phyloP scores from a whole-genome alignment of 768 basidiomycete genomes.

The Brasilioporus rufonigricans region DNA sequence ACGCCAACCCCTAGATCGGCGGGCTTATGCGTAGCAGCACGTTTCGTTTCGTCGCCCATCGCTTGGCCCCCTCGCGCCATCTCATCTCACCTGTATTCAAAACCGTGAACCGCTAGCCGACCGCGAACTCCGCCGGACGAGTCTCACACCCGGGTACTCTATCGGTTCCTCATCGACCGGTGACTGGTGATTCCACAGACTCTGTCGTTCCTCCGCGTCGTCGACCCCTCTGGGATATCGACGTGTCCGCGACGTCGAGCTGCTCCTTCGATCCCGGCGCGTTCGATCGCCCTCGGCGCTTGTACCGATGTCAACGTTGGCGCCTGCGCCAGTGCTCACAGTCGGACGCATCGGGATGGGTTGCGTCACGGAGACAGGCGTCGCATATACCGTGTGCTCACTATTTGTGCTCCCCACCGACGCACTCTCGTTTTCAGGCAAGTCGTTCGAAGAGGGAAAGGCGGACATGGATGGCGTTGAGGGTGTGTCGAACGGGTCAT shows the following conservation, averaged over 20 bases:
- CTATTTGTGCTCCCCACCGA: constrained; percentile 14
- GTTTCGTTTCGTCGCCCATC: too few species aligned
- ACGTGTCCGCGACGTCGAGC: constrained; percentile 46
- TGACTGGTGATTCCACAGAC: constrained; percentile 45
- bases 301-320: not conserved
- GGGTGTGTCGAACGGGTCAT: constrained; percentile 31
- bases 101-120: constrained; percentile 11
- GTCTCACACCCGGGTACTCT: constrained; percentile 34
- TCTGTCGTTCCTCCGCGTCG: constrained; percentile 60
- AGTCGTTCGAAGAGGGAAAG: constrained; percentile 24
- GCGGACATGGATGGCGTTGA: constrained; percentile 29
- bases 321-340: not conserved
- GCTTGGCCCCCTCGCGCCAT: too few species aligned
- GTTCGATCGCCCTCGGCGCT: constrained; percentile 15
- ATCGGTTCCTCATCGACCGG: constrained; percentile 21
- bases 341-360: constrained; percentile 4
- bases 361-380: constrained; percentile 2
- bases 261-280: constrained; percentile 34
- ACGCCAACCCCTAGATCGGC: too few species aligned
- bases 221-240: constrained; percentile 46
- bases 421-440: not conserved
- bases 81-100: too few species aligned
- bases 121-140: constrained; percentile 34
- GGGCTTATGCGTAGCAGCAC: too few species aligned
- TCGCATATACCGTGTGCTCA: constrained; percentile 17